Percentiles rank a stretch among this genome's conserved stretches.
Evolutionary conservation across 2,329 filamentous ascomycete species (phyloP).

Genomic region (Xylaria sp.): DNA sequence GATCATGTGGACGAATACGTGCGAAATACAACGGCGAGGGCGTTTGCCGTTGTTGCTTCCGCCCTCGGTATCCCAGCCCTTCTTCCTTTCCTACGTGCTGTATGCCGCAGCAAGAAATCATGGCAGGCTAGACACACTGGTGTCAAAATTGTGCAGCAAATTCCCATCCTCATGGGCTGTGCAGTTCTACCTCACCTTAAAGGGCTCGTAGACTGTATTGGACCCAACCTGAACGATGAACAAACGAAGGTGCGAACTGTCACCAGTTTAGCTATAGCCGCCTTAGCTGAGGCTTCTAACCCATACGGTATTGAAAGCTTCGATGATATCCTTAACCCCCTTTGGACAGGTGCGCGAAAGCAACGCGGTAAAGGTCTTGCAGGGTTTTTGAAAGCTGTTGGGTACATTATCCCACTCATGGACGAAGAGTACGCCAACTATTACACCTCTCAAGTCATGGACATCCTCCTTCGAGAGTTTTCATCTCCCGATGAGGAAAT

Average conservation of each 20-base stretch:
- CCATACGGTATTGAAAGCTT: slow-evolving; percentile 99
- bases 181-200: slow-evolving; percentile 95
- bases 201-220: slow-evolving; percentile 94
- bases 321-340: slow-evolving; percentile 93
- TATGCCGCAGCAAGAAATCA: slow-evolving; percentile 97
- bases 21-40: slow-evolving; percentile 93
- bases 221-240: slow-evolving; percentile 93
- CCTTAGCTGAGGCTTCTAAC: slow-evolving; percentile 92
- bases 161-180: slow-evolving; percentile 98
- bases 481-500: slow-evolving; percentile 98
- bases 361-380: slow-evolving; percentile 96
- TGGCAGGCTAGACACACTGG: slow-evolving; percentile 98
- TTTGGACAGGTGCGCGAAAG: slow-evolving; percentile 96
- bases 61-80: slow-evolving; percentile 94
- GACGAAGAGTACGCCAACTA: slow-evolving; percentile 99
- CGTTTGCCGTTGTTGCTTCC: slow-evolving; percentile 95
- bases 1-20: slow-evolving; percentile 99
- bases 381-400: slow-evolving; percentile 95
- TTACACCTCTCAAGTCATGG: slow-evolving; percentile 98
- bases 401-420: slow-evolving; percentile 98
- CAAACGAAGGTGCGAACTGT: slow-evolving; percentile 98
- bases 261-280: slow-evolving; percentile 91
- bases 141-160: slow-evolving; percentile 99
- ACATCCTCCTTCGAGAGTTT: slow-evolving; percentile 94
- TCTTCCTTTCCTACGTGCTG: slow-evolving; percentile 90